Conservation (phyloP, 139 green algal species). For the Tetraselmis striata region DNA sequence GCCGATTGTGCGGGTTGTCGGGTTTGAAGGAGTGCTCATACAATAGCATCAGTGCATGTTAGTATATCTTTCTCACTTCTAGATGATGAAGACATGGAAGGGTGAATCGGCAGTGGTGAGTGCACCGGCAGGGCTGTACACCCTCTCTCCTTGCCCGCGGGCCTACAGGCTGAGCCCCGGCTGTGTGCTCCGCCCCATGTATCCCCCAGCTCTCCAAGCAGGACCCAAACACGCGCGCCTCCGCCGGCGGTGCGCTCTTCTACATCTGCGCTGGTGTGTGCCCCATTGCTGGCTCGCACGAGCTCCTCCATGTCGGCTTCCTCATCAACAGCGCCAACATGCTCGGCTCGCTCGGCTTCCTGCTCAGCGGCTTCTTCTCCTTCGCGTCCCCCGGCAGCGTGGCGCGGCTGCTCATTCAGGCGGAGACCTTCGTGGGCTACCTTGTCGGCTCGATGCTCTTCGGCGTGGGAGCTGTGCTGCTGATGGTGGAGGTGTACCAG, state of each 20-base stretch:
- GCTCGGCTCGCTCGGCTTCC: not conserved
- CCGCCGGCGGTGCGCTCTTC: not conserved
- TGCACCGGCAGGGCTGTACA: no score
- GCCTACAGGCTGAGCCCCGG: no score
- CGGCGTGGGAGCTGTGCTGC: not conserved
- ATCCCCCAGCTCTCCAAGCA: not conserved
- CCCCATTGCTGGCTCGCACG: not conserved
- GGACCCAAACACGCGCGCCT: not conserved
- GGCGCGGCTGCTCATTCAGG: not conserved
- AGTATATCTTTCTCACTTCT: no score
- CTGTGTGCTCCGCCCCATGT: no score
- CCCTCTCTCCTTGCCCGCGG: no score
- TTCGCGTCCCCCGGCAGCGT: not conserved
- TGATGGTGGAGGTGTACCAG: not conserved
- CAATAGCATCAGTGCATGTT: no score
- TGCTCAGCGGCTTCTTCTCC: not conserved
- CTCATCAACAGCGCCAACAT: not conserved
- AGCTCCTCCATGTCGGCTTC: not conserved
- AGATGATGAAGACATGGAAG: no score
- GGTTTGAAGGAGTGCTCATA: no score
- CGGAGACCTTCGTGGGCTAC: not conserved
- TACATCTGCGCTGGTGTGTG: not conserved
- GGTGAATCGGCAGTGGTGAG: no score
- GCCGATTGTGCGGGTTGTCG: no score
- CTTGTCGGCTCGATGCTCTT: not conserved